phyloP scores from a whole-genome alignment of 345 rosid species.

The Eucalyptus brandiana region DNA sequence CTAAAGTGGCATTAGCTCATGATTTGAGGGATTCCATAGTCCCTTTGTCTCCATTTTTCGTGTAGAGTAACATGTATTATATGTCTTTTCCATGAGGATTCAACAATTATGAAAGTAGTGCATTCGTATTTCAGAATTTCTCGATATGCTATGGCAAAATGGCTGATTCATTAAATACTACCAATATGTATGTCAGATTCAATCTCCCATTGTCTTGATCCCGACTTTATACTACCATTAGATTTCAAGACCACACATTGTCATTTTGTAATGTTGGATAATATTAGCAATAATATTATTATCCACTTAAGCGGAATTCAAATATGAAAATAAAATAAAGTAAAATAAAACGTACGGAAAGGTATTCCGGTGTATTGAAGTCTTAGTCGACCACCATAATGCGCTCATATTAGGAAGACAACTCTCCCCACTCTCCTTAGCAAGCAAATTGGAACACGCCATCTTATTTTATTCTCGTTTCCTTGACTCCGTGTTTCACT shows the following conservation, averaged over 20 bases:
- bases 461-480: background rate
- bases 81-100: background rate
- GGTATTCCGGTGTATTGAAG: background rate
- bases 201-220: background rate
- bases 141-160: accelerated
- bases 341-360: background rate
- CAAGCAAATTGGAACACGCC: background rate
- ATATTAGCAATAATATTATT: background rate
- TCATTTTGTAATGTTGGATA: background rate
- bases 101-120: background rate
- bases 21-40: background rate
- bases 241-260: background rate
- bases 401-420: background rate
- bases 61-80: background rate
- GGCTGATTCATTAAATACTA: background rate
- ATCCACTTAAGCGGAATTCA: background rate
- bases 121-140: background rate
- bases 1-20: too few species aligned
- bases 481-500: background rate
- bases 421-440: background rate
- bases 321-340: too few species aligned
- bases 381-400: background rate
- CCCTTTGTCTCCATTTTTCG: background rate
- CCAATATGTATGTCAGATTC: background rate
- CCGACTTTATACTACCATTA: background rate